Percentiles rank a stretch among this genome's conserved stretches.
These are phyloP conservation scores for Lactarius psammicola DNA, from an alignment of 768 basidiomycete genomes.

Conservation along the genomic window DNA sequence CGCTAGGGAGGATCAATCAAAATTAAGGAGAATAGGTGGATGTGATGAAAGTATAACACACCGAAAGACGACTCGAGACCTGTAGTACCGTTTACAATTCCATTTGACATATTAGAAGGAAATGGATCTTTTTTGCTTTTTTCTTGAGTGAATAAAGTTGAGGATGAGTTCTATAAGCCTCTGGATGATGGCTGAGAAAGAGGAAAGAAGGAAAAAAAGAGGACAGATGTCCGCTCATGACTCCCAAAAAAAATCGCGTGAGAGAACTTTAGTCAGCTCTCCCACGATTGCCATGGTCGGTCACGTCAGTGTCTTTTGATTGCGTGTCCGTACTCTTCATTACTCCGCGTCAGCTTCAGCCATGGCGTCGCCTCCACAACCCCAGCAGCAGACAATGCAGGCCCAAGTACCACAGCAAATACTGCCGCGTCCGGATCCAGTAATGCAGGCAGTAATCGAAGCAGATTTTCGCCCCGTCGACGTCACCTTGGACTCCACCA, in stretches of 20 bases:
- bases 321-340: neutral
- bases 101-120: constrained; percentile 81
- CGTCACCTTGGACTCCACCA: constrained; percentile 55
- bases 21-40: neutral
- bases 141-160: constrained; percentile 30
- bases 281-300: neutral
- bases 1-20: constrained; percentile 42
- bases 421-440: constrained; percentile 60
- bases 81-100: constrained; percentile 75
- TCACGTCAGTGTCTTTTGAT: neutral
- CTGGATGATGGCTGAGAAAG: constrained; percentile 39
- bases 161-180: constrained; percentile 38
- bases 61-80: constrained; percentile 76
- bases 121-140: constrained; percentile 25
- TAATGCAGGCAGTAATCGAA: constrained; percentile 74
- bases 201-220: constrained; percentile 31
- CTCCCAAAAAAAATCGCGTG: constrained; percentile 25
- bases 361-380: constrained; percentile 35
- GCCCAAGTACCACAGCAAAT: constrained; percentile 41
- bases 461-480: constrained; percentile 61
- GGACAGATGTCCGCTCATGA: neutral
- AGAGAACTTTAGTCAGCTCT: constrained; percentile 26
- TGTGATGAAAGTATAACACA: constrained; percentile 10
- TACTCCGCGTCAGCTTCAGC: constrained; percentile 38
- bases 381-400: constrained; percentile 34